Evolutionary conservation across 371 early-diverging fungal species (phyloP).

Genomic region (Mucor circinelloides): DNA sequence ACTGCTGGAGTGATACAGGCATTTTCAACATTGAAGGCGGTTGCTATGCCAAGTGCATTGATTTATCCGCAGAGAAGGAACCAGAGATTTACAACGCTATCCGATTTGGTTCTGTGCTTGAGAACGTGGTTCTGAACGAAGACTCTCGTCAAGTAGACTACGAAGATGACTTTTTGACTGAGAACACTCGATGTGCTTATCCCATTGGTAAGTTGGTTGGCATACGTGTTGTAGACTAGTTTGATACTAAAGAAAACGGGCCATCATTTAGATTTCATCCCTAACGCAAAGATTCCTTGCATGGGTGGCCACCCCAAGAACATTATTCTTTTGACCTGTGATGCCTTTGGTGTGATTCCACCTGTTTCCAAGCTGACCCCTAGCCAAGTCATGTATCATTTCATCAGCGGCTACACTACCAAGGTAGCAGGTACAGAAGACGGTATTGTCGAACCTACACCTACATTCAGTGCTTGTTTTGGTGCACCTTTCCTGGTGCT

Average conservation of each 20-base stretch:
- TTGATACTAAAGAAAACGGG: conserved; percentile 1
- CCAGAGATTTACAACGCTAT: conserved; percentile 98
- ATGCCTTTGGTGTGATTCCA: conserved; percentile 97
- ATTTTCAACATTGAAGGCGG: conserved; percentile 99
- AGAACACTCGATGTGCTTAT: conserved; percentile 97
- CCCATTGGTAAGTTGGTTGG: conserved; percentile 61
- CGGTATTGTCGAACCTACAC: conserved; percentile 88
- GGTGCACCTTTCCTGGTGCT: conserved; percentile 97
- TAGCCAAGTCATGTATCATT: conserved; percentile 97
- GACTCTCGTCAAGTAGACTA: conserved; percentile 88
- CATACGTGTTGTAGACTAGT: not conserved
- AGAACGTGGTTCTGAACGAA: conserved; percentile 91
- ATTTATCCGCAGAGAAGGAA: conserved; percentile 93
- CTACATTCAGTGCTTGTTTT: conserved; percentile 95
- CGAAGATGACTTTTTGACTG: conserved; percentile 80
- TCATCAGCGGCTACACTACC: conserved; percentile 91
- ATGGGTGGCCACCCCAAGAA: conserved; percentile 94
- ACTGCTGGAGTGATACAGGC: conserved; percentile 96
- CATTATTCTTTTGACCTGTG: conserved; percentile 96
- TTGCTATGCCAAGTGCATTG: conserved; percentile 97
- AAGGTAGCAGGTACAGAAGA: conserved; percentile 98
- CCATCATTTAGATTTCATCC: conserved; percentile 77
- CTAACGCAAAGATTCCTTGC: conserved; percentile 96
- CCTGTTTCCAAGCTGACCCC: conserved; percentile 92
- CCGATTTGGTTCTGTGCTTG: conserved; percentile 93